phyloP scores from a whole-genome alignment of 2,329 filamentous ascomycete genomes.

The Rutstroemia sp. region DNA sequence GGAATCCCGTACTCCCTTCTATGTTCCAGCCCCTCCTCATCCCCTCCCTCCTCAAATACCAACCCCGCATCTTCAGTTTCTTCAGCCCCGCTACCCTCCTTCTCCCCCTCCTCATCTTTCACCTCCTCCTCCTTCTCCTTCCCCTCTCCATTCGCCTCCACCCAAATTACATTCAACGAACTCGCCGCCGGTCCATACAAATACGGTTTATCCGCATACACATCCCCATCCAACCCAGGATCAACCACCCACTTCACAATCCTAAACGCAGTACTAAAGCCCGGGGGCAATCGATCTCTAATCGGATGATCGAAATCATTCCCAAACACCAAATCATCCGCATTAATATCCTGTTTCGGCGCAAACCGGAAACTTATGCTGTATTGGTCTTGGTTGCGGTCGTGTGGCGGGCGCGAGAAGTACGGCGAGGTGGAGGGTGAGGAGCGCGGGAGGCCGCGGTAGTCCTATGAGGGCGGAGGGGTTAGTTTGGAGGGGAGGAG shows the following conservation, averaged over 20 bases:
- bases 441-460: slow-evolving; percentile 60
- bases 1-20: slow-evolving; percentile 36
- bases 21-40: slow-evolving; percentile 35
- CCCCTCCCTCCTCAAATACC: slow-evolving; percentile 30
- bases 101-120: slow-evolving; percentile 20
- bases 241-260: slow-evolving; percentile 89
- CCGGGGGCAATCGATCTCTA: slow-evolving; percentile 74
- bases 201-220: slow-evolving; percentile 78
- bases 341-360: slow-evolving; percentile 43
- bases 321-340: slow-evolving; percentile 71
- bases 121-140: slow-evolving; percentile 27
- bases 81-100: slow-evolving; percentile 35
- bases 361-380: slow-evolving; percentile 73
- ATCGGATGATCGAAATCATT: slow-evolving; percentile 95
- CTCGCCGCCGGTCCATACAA: slow-evolving; percentile 77
- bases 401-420: slow-evolving; percentile 65
- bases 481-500: slow-evolving; percentile 4
- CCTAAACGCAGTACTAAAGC: slow-evolving; percentile 76
- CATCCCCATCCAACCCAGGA: slow-evolving; percentile 82
- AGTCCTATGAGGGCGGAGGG: slow-evolving; percentile 33
- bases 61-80: slow-evolving; percentile 31
- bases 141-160: slow-evolving; percentile 33
- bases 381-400: slow-evolving; percentile 67
- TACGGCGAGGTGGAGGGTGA: slow-evolving; percentile 69
- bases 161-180: slow-evolving; percentile 72